phyloP scores from a whole-genome alignment of 1,139 yeast species.

The Debaryomyces fabryi region DNA sequence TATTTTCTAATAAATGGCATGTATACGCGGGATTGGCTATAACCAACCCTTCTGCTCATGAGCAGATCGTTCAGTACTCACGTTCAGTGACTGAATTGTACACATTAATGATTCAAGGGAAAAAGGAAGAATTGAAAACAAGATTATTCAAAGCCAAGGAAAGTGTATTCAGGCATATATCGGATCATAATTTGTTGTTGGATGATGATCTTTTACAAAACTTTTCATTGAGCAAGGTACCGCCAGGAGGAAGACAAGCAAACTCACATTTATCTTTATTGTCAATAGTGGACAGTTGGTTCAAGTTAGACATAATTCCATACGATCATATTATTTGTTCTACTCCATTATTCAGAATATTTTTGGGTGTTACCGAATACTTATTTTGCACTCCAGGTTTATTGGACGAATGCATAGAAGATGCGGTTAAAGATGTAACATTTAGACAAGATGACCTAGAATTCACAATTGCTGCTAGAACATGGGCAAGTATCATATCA shows the following conservation, averaged over 20 bases:
- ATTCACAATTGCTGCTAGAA: slow-evolving; percentile 77
- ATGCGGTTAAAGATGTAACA: slow-evolving; percentile 64
- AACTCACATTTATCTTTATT: slow-evolving; percentile 87
- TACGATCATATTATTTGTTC: slow-evolving; percentile 97
- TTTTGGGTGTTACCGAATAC: slow-evolving; percentile 92
- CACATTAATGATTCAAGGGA: slow-evolving; percentile 77
- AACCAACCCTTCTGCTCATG: slow-evolving; percentile 92
- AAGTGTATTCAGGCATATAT: slow-evolving; percentile 72
- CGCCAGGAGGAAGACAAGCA: slow-evolving; percentile 73
- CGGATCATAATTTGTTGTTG: slow-evolving; percentile 57
- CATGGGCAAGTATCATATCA: slow-evolving; percentile 83
- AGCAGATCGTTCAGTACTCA: slow-evolving; percentile 88
- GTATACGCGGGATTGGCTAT: slow-evolving; percentile 97
- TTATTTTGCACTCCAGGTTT: slow-evolving; percentile 82
- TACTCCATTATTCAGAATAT: slow-evolving; percentile 87
- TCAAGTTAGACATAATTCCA: slow-evolving; percentile 79
- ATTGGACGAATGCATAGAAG: slow-evolving; percentile 75
- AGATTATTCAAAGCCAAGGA: slow-evolving; percentile 70
- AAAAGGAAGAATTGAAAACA: slow-evolving; percentile 54
- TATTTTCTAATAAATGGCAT: slow-evolving; percentile 94
- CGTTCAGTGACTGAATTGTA: slow-evolving; percentile 80
- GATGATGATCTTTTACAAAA: slow-evolving; percentile 81
- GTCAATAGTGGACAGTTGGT: slow-evolving; percentile 95
- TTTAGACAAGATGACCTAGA: slow-evolving; percentile 88
- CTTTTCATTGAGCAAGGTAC: slow-evolving; percentile 75